Evolutionary conservation across 805 yeast genomes (phyloP).

Genomic region (Kurtzmaniella fragi): DNA sequence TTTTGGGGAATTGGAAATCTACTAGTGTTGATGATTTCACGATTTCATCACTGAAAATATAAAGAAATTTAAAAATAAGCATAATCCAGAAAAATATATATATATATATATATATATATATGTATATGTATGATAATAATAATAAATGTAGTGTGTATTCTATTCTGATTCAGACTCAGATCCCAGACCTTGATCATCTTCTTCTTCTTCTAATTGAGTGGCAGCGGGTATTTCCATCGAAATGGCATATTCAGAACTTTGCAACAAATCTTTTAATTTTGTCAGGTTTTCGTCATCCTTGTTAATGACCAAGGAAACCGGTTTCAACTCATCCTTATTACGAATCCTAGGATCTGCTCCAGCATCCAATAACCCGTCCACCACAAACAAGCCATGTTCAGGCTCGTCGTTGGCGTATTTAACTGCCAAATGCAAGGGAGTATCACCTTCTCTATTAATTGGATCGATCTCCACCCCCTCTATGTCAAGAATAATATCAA

Average conservation of each 20-base stretch:
- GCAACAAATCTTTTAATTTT: conserved; percentile 57
- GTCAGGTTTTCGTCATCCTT: conserved; percentile 37
- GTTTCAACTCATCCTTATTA: conserved; percentile 55
- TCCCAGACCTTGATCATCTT: conserved; percentile 26
- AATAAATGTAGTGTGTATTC: background rate
- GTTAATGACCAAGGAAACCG: conserved; percentile 58
- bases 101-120: background rate
- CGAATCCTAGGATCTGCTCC: conserved; percentile 71
- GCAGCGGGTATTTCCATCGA: conserved; percentile 27
- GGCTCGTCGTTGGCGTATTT: conserved; percentile 73
- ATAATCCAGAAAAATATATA: background rate
- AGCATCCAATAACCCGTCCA: conserved; percentile 81
- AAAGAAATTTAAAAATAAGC: too few relatives aligned
- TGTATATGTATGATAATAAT: background rate
- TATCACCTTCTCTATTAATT: conserved; percentile 67
- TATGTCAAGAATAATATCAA: conserved; percentile 76
- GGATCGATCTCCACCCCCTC: conserved; percentile 93
- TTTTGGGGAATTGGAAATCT: conserved; percentile 43
- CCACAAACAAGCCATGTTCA: conserved; percentile 74
- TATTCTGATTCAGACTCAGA: conserved; percentile 25
- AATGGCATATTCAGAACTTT: conserved; percentile 79
- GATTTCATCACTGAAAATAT: background rate
- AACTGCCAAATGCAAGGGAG: conserved; percentile 87
- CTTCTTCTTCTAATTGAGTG: conserved; percentile 31
- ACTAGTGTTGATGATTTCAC: conserved; percentile 42